A percentile compares a stretch with the other conserved stretches of the same genome.
Conservation (phyloP, 1,284 basidiomycete genomes). For the Farysia itapuensis region DNA sequence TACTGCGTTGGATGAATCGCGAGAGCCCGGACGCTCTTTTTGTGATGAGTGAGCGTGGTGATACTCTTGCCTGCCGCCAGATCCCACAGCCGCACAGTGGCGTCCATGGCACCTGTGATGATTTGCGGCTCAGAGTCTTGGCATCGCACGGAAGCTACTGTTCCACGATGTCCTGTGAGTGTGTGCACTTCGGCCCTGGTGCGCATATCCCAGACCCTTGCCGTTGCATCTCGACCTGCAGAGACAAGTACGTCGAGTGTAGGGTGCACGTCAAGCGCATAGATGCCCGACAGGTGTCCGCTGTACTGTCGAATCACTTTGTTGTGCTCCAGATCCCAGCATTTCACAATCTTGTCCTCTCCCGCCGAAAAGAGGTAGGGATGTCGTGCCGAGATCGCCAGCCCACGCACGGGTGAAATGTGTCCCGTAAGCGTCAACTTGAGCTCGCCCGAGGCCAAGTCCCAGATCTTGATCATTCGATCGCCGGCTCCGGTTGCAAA, state of each 20-base stretch:
- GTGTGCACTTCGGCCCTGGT: slow-evolving; percentile 95
- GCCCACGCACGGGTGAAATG: slow-evolving; percentile 90
- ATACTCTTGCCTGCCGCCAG: slow-evolving; percentile 96
- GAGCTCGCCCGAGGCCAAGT: slow-evolving; percentile 90
- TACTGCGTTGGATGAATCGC: slow-evolving; percentile 92
- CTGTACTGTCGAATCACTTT: slow-evolving; percentile 98
- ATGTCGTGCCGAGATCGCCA: slow-evolving; percentile 88
- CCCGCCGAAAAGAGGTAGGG: slow-evolving; percentile 96
- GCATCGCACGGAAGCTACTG: slow-evolving; percentile 88
- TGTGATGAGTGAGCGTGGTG: slow-evolving; percentile 94
- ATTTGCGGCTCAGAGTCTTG: slow-evolving; percentile 97
- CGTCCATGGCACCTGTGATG: slow-evolving; percentile 97
- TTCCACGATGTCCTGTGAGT: slow-evolving; percentile 87
- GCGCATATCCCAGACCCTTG: slow-evolving; percentile 98
- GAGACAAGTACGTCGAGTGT: slow-evolving; percentile 94
- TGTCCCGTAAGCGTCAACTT: slow-evolving; percentile 95
- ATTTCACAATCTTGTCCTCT: slow-evolving; percentile 99
- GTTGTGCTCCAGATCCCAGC: slow-evolving; percentile 98
- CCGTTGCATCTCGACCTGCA: slow-evolving; percentile 88
- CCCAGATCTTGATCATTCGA: slow-evolving; percentile 99
- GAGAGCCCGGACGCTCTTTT: slow-evolving; percentile 89
- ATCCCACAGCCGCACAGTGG: slow-evolving; percentile 94
- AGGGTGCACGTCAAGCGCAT: slow-evolving; percentile 76
- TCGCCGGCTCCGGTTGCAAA: slow-evolving; percentile 97
- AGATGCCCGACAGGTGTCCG: slow-evolving; percentile 94